These are phyloP conservation scores for Erysiphe neolycopersici DNA, from an alignment of 2,329 filamentous ascomycete genomes.

Conservation along the genomic window DNA sequence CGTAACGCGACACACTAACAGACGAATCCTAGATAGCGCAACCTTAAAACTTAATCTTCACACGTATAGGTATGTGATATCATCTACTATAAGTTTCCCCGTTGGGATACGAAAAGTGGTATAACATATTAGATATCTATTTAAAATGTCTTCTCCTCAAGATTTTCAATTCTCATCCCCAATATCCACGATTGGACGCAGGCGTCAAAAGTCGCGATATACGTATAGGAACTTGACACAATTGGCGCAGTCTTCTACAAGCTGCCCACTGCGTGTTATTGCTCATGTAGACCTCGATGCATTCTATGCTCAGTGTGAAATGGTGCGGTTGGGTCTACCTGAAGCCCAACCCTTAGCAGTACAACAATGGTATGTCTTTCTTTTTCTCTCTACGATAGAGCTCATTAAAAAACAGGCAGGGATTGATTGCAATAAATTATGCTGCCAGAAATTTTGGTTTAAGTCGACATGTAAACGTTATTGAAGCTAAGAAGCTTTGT, in stretches of 20 bases:
- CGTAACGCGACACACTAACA: not conserved
- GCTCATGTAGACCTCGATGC: constrained; percentile 90
- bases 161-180: constrained; percentile 21
- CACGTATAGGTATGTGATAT: not conserved
- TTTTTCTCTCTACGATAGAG: not conserved
- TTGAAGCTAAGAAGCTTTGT: constrained; percentile 67
- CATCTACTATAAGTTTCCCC: not conserved
- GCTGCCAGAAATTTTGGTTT: constrained; percentile 62
- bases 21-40: not conserved
- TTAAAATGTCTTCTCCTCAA: constrained; percentile 20
- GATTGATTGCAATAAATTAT: constrained; percentile 90
- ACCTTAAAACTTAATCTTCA: not conserved
- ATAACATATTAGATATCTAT: too few species aligned
- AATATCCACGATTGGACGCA: constrained; percentile 10
- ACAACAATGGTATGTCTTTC: constrained; percentile 51
- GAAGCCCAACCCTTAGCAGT: constrained; percentile 67
- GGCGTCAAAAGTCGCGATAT: constrained; percentile 34
- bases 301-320: constrained; percentile 94
- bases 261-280: constrained; percentile 60
- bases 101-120: not conserved
- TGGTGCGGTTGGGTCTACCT: constrained; percentile 51
- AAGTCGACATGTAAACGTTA: constrained; percentile 47
- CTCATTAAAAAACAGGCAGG: constrained; percentile 31
- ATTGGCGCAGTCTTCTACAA: constrained; percentile 40
- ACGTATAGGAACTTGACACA: constrained; percentile 63